Evolutionary conservation across 495 filamentous ascomycete genomes (phyloP), one percentile per base, ranked within the genome.

Genomic region (Talaromyces ruber): DNA sequence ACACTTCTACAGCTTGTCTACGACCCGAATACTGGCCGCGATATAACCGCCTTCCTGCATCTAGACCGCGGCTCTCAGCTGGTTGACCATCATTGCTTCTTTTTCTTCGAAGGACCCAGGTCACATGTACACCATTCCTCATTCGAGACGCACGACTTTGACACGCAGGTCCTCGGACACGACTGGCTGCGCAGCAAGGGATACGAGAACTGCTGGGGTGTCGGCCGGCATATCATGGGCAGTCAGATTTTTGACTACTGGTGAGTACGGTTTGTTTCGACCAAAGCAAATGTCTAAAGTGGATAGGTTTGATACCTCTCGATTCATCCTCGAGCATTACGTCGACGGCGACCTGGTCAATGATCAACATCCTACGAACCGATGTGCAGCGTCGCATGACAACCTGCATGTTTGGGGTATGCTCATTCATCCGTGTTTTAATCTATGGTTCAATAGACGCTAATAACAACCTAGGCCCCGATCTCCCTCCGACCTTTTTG

Each of bases 241-340:
- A 83, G 79, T 60, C 87, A 90, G 71, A 85, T 90, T 24, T 89
- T 90, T 62, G 87, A 90, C 68, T 89, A 90, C 69, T 90, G 87
- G 87, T 88, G 70, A 22, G 75, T 66, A 7, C 18, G 3, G 11
- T 45, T 47, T 12, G 1, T 47, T 12, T 47, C 39, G n/a, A n/a
- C n/a, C n/a, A n/a, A n/a, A n/a, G n/a, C n/a, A n/a, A n/a, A n/a
- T n/a, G n/a, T n/a, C n/a, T n/a, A n/a, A n/a, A n/a, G n/a, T n/a
- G n/a, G n/a, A n/a, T n/a, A 47, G 88, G 87, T 88, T 65, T 63
- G 85, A 89, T 71, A 80, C 83, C 0, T 77, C 73, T n/a, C 70
- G 76, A 0, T 83, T 84, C 65, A 87, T 87, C 66, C 71, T 89
- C 64, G 86, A 90, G 70, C 87, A 90, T 67, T 90, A 90, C 60